Evolutionary conservation across 305 asterid species (phyloP).

Genomic region (Solanum chacoense): DNA sequence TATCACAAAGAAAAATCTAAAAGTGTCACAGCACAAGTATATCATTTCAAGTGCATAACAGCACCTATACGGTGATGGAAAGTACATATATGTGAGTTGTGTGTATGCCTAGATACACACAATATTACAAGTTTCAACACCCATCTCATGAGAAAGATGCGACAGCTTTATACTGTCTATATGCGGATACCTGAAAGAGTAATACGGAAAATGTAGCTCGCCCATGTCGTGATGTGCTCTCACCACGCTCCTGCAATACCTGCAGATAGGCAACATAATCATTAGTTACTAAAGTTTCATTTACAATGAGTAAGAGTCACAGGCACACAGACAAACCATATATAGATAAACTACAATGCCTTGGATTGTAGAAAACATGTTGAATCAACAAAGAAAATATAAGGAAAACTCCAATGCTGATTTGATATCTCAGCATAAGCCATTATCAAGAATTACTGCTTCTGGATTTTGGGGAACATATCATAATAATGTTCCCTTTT

Average conservation of each 20-base stretch:
- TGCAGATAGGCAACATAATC: slow-evolving; percentile 24
- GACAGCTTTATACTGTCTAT: background rate
- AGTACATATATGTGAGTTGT: background rate
- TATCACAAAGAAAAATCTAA: background rate
- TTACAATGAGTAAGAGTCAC: background rate
- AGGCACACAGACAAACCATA: background rate
- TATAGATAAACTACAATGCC: background rate
- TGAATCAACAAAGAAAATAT: background rate
- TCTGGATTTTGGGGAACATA: background rate
- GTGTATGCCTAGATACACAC: background rate
- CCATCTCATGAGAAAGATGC: background rate
- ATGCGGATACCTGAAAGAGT: slow-evolving; percentile 77
- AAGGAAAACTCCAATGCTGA: background rate
- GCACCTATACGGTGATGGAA: background rate
- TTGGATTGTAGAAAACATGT: background rate
- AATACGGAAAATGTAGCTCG: slow-evolving; percentile 97
- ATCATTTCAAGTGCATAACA: background rate
- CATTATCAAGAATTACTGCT: background rate
- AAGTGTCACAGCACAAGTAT: background rate
- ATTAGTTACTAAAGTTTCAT: background rate
- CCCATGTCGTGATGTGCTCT: slow-evolving; percentile 99
- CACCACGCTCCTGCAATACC: slow-evolving; percentile 99
- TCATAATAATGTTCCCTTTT: background rate
- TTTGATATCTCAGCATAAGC: background rate
- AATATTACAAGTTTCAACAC: background rate